Evolutionary conservation across 2,329 filamentous ascomycete species (phyloP), one percentile per base, ranked within the genome.

Genomic region (Aureobasidium sp.): DNA sequence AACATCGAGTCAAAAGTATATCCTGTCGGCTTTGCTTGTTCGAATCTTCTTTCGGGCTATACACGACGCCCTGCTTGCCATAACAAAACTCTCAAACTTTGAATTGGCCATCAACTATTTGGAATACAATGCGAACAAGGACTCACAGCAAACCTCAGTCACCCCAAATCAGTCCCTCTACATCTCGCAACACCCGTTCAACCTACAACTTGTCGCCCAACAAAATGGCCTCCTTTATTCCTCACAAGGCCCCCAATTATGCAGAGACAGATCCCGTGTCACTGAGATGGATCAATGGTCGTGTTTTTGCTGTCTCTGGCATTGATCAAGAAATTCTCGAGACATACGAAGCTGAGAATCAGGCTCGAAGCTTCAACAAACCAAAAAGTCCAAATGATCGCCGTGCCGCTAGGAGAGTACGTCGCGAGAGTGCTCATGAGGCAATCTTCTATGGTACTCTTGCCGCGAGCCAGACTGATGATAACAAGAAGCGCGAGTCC

Each of bases 381-480:
- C 40, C 51, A 14, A 11, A 38, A 25, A 53, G 25, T 27, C 51
- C 40, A 7, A 24, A 39, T n/a, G 24, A 53, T 30, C 32, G 29
- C 10, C 51, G 51, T 24, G 51, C 51, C 19, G 30, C 34, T 14
- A 35, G 51, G 6, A 38, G 51, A 38, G 51, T 41, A 32, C 40
- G 41, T 4, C 51, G 51, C 12, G 32, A 47, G 17, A 53, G 51
- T 25, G 40, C 40, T 11, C 51, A 53, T 8, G 51, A 39, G n/a
- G 32, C 24, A 4, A 39, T 45, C 8, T 38, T 44, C 29, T 29
- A 29, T 10, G 37, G 22, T 11, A 39, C 19, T 17, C 11, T 40
- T 14, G 2, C 34, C 10, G 29, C 34, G 1, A 30, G 19, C 21
- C 40, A 45, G 19, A 45, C 45, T 39, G 16, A 22, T 32, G 24